Percentiles rank a stretch among this genome's conserved stretches.
These are phyloP conservation scores for Nigrograna mackinnonii DNA, from an alignment of 2,329 filamentous ascomycete genomes.

Conservation along the genomic window DNA sequence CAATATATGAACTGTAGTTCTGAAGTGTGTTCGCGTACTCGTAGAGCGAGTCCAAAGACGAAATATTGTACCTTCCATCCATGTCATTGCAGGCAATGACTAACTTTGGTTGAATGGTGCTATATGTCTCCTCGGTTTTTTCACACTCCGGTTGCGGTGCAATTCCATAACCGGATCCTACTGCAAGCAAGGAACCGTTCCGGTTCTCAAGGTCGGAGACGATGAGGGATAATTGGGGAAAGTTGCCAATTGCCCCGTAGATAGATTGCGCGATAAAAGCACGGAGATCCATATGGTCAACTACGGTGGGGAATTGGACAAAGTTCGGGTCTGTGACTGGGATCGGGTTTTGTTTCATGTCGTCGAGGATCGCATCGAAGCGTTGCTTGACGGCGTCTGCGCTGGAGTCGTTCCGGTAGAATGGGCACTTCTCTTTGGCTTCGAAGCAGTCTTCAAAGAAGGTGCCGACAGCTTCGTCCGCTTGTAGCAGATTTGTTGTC, in stretches of 20 bases:
- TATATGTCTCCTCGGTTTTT: conserved; percentile 1
- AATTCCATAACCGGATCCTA: neutral
- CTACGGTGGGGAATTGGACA: conserved; percentile 2
- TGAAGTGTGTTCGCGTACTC: neutral
- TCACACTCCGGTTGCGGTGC: neutral
- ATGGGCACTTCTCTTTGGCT: conserved; percentile 40
- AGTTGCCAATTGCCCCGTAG: conserved; percentile 1
- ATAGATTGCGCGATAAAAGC: neutral
- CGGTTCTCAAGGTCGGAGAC: conserved; percentile 13
- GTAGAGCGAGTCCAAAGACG: conserved; percentile 5
- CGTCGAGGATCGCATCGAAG: conserved; percentile 2
- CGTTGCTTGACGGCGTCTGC: conserved; percentile 1
- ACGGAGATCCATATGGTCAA: neutral
- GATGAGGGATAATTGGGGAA: conserved; percentile 9
- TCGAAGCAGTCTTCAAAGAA: conserved; percentile 60
- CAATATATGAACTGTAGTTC: conserved; percentile 11
- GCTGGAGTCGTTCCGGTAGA: conserved; percentile 3
- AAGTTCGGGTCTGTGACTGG: conserved; percentile 3
- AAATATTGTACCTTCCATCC: conserved; percentile 13
- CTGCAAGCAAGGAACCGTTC: neutral
- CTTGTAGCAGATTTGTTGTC: conserved; percentile 49
- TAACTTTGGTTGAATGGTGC: conserved; percentile 2
- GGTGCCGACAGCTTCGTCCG: conserved; percentile 56
- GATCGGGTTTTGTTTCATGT: conserved; percentile 2
- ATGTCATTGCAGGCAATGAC: conserved; percentile 17